These are phyloP conservation scores for Chloropicon primus DNA, from an alignment of 139 green algal species.

Conservation along the genomic window DNA sequence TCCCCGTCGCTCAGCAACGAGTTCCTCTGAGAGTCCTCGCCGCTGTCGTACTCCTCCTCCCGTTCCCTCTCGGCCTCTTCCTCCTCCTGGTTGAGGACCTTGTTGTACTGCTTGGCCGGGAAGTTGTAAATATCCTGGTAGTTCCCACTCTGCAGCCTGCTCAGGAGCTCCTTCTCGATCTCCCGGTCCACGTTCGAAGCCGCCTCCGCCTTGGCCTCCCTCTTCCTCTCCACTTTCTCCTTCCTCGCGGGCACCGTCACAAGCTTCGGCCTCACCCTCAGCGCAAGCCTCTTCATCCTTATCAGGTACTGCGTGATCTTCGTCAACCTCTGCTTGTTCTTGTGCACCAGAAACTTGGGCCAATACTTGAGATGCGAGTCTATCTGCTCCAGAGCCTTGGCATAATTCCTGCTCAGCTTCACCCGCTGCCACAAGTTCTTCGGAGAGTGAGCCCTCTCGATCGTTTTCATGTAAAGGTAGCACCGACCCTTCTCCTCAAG, in stretches of 20 bases:
- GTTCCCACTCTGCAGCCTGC: constrained; percentile 80
- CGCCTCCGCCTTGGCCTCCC: constrained; percentile 80
- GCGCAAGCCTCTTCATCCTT: constrained; percentile 75
- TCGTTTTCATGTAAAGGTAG: constrained; percentile 96
- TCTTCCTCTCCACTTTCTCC: constrained; percentile 61
- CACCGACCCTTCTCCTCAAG: constrained; percentile 38
- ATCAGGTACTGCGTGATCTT: constrained; percentile 99
- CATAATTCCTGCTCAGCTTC: constrained; percentile 74
- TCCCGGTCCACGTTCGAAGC: constrained; percentile 74
- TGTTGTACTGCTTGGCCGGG: constrained; percentile 33
- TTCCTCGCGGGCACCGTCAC: constrained; percentile 64
- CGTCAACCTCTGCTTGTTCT: constrained; percentile 99
- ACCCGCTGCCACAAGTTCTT: constrained; percentile 92
- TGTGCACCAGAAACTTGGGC: constrained; percentile 98
- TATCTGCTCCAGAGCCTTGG: constrained; percentile 59
- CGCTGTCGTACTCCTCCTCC: background rate
- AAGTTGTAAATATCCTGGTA: constrained; percentile 99
- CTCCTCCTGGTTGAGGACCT: constrained; percentile 1
- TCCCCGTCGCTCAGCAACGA: background rate
- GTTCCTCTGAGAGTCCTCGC: background rate
- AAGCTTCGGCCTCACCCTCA: constrained; percentile 60
- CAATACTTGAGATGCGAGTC: constrained; percentile 77
- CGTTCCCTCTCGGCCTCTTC: background rate
- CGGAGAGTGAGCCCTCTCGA: constrained; percentile 89
- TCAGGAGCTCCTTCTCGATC: constrained; percentile 60